phyloP scores from a whole-genome alignment of 1,284 basidiomycete species.

The Ceratobasidium sp. region DNA sequence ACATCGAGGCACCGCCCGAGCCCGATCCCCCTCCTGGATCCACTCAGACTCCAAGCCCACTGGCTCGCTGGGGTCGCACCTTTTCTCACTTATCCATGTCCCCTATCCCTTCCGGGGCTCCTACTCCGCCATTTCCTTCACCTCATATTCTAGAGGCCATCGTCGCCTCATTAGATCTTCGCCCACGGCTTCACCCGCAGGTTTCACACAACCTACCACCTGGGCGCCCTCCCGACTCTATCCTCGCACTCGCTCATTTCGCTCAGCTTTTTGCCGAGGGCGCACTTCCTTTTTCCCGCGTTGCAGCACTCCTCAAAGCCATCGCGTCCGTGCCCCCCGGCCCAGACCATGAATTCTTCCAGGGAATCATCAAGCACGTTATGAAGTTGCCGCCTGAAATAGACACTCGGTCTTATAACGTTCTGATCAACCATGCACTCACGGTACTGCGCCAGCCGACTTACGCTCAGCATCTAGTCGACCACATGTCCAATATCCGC shows the following conservation, averaged over 20 bases:
- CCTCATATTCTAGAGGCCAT: constrained; percentile 32
- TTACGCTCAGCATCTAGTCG: constrained; percentile 61
- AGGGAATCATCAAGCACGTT: neutral
- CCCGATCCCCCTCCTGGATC: neutral
- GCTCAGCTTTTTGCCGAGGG: constrained; percentile 30
- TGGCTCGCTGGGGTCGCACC: constrained; percentile 15
- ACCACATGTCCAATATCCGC: constrained; percentile 64
- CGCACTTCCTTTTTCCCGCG: constrained; percentile 23
- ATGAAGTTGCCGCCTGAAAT: constrained; percentile 54
- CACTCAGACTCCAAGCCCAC: neutral
- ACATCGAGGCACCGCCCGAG: constrained; percentile 19
- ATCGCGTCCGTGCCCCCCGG: constrained; percentile 4
- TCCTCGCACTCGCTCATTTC: constrained; percentile 25
- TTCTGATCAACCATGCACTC: constrained; percentile 72
- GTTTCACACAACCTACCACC: constrained; percentile 21
- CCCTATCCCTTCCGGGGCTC: constrained; percentile 15
- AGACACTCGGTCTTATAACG: constrained; percentile 64
- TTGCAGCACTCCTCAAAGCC: constrained; percentile 23
- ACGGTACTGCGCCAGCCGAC: constrained; percentile 64
- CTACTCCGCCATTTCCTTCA: constrained; percentile 17
- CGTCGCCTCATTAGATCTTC: constrained; percentile 24
- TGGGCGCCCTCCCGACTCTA: constrained; percentile 26
- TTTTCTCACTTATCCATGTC: constrained; percentile 24
- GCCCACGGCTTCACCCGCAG: constrained; percentile 16
- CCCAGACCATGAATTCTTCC: constrained; percentile 19